Evolutionary conservation across 2,329 filamentous ascomycete species (phyloP).

Genomic region (Dactylellina sp.): DNA sequence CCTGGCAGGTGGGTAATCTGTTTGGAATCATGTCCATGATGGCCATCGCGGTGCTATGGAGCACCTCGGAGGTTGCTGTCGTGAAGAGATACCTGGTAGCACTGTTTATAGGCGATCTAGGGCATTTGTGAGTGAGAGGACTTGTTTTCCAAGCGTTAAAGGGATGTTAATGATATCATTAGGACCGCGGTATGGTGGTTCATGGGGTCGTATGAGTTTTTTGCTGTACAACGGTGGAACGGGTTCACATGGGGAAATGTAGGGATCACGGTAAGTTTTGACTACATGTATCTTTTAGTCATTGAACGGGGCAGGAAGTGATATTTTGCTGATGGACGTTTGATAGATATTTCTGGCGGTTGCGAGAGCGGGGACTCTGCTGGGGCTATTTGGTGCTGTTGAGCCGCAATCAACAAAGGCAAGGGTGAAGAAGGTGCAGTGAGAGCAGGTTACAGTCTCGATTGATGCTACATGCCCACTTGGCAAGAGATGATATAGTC

Average conservation of each 20-base stretch:
- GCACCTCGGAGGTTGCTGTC: slow-evolving; percentile 52
- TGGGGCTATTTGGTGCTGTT: slow-evolving; percentile 33
- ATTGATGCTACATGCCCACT: not conserved
- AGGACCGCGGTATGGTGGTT: slow-evolving; percentile 42
- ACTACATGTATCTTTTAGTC: too few species aligned
- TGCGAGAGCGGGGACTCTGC: slow-evolving; percentile 22
- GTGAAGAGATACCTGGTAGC: slow-evolving; percentile 57
- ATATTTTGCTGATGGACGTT: too few species aligned
- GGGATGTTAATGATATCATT: not conserved
- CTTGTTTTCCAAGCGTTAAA: not conserved
- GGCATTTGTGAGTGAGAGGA: slow-evolving; percentile 55
- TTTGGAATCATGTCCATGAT: slow-evolving; percentile 57
- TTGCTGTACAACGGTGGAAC: slow-evolving; percentile 54
- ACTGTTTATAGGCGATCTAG: slow-evolving; percentile 57
- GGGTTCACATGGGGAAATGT: slow-evolving; percentile 55
- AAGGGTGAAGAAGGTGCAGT: slow-evolving; percentile 14
- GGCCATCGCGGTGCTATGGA: slow-evolving; percentile 55
- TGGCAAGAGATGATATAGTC: not conserved
- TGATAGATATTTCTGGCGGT: slow-evolving; percentile 36
- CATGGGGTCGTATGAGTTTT: slow-evolving; percentile 53
- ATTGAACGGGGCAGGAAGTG: too few species aligned
- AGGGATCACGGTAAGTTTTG: slow-evolving; percentile 53
- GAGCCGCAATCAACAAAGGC: slow-evolving; percentile 24
- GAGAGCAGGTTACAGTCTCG: not conserved
- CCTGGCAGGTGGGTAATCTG: slow-evolving; percentile 57